These are phyloP conservation scores for Vachellia collinsii DNA, from an alignment of 306 rosid genomes.

Conservation along the genomic window DNA sequence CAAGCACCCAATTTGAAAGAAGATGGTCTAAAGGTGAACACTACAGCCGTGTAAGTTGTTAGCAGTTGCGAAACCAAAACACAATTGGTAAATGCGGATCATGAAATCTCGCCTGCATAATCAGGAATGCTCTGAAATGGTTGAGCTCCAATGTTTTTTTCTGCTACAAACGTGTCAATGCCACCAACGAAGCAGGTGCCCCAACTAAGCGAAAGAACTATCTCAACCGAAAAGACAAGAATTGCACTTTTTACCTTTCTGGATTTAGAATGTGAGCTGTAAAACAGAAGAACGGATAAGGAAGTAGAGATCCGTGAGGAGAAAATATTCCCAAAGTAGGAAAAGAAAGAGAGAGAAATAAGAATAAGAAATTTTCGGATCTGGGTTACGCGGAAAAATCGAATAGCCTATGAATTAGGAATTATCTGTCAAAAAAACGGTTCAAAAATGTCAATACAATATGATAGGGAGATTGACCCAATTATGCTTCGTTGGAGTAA, in stretches of 20 bases:
- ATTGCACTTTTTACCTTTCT: conserved; percentile 23
- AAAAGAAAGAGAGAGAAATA: neutral
- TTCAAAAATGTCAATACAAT: neutral
- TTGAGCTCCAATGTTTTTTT: neutral
- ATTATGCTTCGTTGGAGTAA: neutral
- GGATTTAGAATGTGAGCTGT: conserved; percentile 35
- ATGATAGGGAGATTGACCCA: neutral
- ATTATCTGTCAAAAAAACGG: neutral
- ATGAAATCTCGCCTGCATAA: conserved; percentile 1
- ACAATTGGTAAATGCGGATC: conserved; percentile 28
- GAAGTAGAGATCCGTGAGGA: conserved; percentile 33
- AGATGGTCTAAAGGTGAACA: neutral
- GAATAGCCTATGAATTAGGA: conserved; percentile 27
- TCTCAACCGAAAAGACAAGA: conserved; percentile 8
- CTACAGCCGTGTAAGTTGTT: conserved; percentile 9
- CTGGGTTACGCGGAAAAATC: conserved; percentile 43
- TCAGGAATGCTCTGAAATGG: neutral
- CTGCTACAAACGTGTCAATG: conserved; percentile 27
- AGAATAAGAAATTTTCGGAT: conserved; percentile 45
- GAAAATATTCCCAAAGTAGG: conserved; percentile 22
- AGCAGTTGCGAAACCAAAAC: conserved; percentile 26
- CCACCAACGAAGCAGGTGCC: conserved; percentile 30
- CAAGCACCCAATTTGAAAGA: conserved; percentile 3
- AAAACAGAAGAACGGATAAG: neutral
- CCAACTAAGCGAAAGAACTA: conserved; percentile 24